Evolutionary conservation across 2,329 filamentous ascomycete genomes (phyloP).

Genomic region (Aspergillus jensenii): DNA sequence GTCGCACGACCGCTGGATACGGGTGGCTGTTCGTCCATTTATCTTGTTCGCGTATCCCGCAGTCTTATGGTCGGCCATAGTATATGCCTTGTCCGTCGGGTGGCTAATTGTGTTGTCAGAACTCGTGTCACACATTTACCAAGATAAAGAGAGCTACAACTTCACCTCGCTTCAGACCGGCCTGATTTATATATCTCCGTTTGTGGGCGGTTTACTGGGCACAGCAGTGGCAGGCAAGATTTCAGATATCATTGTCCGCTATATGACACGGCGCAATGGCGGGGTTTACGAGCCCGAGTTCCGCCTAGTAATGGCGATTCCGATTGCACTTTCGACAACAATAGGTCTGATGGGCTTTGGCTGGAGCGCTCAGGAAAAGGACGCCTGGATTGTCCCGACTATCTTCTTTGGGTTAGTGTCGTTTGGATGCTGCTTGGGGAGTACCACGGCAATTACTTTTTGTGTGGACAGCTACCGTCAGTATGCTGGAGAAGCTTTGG

Average conservation of each 20-base stretch:
- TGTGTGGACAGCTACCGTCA: constrained; percentile 90
- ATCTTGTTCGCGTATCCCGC: constrained; percentile 84
- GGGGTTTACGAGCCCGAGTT: constrained; percentile 96
- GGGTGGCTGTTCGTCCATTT: constrained; percentile 75
- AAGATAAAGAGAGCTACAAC: constrained; percentile 67
- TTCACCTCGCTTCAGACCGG: constrained; percentile 80
- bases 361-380: constrained; percentile 76
- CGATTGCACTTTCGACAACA: constrained; percentile 73
- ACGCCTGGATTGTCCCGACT: constrained; percentile 89
- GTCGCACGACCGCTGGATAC: constrained; percentile 74
- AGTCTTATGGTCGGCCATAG: constrained; percentile 80
- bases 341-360: constrained; percentile 93
- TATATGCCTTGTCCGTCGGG: constrained; percentile 85
- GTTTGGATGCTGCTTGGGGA: constrained; percentile 87
- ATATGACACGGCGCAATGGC: constrained; percentile 81
- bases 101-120: constrained; percentile 97
- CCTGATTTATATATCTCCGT: constrained; percentile 85
- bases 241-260: constrained; percentile 79
- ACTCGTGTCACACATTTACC: constrained; percentile 77
- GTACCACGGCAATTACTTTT: constrained; percentile 90
- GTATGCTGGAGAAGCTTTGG: constrained; percentile 90
- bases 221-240: constrained; percentile 87
- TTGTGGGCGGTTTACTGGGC: constrained; percentile 84
- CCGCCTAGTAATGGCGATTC: constrained; percentile 80
- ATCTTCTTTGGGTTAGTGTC: constrained; percentile 89